Evolutionary conservation across 306 rosid genomes (phyloP), one percentile per base, ranked within the genome.

Genomic region (Trichosanthes cucumerina): DNA sequence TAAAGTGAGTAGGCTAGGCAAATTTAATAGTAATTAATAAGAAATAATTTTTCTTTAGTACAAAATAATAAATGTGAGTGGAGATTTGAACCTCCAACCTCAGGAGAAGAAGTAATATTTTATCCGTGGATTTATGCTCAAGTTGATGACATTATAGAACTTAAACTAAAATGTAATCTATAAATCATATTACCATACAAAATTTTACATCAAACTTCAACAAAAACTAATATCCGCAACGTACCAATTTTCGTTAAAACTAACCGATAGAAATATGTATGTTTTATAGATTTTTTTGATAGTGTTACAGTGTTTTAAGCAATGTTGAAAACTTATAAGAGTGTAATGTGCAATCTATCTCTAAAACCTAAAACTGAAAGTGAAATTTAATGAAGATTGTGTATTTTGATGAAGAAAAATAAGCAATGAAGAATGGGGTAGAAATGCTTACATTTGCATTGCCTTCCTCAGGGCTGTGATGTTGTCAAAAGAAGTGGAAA

Each of bases 381-480:
- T n/a, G 39, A n/a, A n/a, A n/a, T 66, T 36, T 2, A 41, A n/a
- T 11, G 36, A 59, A 26, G 26, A 26, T 12, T 26, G 64, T 16
- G 58, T 24, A 13, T 59, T 59, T 59, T 11, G 16, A 59, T 59
- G 34, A 68, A n/a, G 49, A 19, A 66, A 10, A 36, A 34, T 34
- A 28, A 18, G 71, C 38, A 59, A 14, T 60, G 68, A 33, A 8
- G 43, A 63, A 14, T 14, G 28, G 16, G 31, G 28, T n/a, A 13
- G 52, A 23, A 70, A 50, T 41, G 36, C 90, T 78, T 82, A 87
- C 90, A 49, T 26, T 82, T 84, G 88, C 18, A 87, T 80, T 16
- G 88, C 82, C 77, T 87, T 87, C 81, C 68, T 87, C 77, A 87
- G 84, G n/a, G 86, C 85, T 23, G 65, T 69, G 65, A 87, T 74